A percentile compares a stretch with the other conserved stretches of the same genome.
Evolutionary conservation across 441 rosid genomes (phyloP).

Genomic region (Adansonia madagascariensis): DNA sequence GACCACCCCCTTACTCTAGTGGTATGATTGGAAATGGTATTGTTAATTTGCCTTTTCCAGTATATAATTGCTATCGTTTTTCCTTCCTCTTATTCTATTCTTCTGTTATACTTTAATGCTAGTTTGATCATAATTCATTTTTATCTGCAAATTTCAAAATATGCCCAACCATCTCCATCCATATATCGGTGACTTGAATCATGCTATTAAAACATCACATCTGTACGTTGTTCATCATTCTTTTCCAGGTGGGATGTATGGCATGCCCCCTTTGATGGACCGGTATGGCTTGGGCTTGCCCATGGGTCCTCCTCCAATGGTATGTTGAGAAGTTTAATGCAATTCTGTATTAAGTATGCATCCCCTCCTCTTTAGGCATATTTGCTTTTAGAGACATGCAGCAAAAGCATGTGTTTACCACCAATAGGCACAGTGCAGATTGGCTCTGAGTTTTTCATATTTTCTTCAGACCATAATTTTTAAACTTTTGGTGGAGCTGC

Average conservation of each 20-base stretch:
- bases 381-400: background rate
- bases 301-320: slow-evolving; percentile 84
- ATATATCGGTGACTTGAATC: background rate
- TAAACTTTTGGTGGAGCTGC: background rate
- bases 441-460: background rate
- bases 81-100: background rate
- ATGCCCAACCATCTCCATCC: background rate
- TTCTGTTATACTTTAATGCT: background rate
- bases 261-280: slow-evolving; percentile 88
- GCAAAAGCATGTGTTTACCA: background rate
- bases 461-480: background rate
- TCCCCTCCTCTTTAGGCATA: background rate
- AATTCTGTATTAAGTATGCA: background rate
- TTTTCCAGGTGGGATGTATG: slow-evolving; percentile 78
- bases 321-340: slow-evolving; percentile 39
- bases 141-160: background rate
- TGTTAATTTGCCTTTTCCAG: slow-evolving; percentile 1
- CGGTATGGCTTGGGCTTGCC: slow-evolving; percentile 85
- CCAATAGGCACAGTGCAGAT: background rate
- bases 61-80: background rate
- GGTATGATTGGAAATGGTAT: slow-evolving; percentile 92
- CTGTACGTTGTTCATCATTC: slow-evolving; percentile 4
- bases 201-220: background rate
- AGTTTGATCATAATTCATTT: background rate
- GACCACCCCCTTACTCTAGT: slow-evolving; percentile 81